Conservation (phyloP, 257 asterid species). For the Capsicum chinense region DNA sequence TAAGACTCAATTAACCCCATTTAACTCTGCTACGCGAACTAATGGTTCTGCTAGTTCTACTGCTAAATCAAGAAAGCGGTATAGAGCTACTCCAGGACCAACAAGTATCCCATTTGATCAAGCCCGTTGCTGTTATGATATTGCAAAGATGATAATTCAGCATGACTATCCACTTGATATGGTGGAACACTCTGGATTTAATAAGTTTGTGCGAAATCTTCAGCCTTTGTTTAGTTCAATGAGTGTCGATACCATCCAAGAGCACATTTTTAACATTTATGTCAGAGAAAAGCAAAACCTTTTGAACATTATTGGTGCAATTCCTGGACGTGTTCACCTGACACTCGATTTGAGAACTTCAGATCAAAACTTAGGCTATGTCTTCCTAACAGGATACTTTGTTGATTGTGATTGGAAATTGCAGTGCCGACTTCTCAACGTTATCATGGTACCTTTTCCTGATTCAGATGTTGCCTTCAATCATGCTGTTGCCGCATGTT, state of each 20-base stretch:
- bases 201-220: conserved; percentile 58
- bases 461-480: conserved; percentile 64
- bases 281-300: conserved; percentile 65
- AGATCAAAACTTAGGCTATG: conserved; percentile 55
- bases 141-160: conserved; percentile 77
- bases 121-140: conserved; percentile 50
- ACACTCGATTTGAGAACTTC: conserved; percentile 69
- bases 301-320: conserved; percentile 52
- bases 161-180: conserved; percentile 80
- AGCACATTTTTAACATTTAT: conserved; percentile 58
- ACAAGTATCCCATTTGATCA: conserved; percentile 41
- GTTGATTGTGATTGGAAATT: conserved; percentile 75
- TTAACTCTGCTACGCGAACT: conserved; percentile 38
- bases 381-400: conserved; percentile 71
- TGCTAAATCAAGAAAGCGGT: conserved; percentile 67
- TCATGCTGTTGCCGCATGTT: conserved; percentile 60
- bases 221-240: conserved; percentile 62
- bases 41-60: conserved; percentile 50
- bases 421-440: conserved; percentile 64
- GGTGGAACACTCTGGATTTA: conserved; percentile 69
- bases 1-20: conserved; percentile 42
- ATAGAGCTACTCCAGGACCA: conserved; percentile 51
- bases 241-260: conserved; percentile 48
- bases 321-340: conserved; percentile 74
- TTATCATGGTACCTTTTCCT: conserved; percentile 51